phyloP scores from a whole-genome alignment of 2,329 filamentous ascomycete species.

The Trematosphaeria pertusa region DNA sequence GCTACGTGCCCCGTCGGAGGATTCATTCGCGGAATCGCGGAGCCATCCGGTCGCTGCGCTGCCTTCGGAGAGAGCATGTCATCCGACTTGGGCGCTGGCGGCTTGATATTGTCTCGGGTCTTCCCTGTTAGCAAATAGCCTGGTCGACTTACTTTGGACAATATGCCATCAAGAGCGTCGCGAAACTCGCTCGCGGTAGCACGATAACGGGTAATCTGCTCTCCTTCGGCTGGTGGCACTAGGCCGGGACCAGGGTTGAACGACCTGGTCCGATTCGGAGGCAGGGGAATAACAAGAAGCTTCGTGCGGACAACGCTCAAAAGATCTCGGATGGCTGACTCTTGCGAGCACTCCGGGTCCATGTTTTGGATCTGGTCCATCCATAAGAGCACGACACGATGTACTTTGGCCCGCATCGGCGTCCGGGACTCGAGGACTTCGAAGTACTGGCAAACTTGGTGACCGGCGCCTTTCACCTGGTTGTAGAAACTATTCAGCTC shows the following conservation, averaged over 20 bases:
- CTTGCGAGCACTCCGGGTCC: conserved; percentile 7
- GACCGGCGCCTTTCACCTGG: background rate
- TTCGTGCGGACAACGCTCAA: conserved; percentile 12
- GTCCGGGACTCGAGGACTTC: background rate
- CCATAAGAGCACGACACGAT: conserved; percentile 11
- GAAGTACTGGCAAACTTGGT: conserved; percentile 11
- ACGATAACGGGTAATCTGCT: conserved; percentile 12
- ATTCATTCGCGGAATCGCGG: no score
- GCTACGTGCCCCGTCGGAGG: no score
- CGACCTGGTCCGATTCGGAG: conserved; percentile 8
- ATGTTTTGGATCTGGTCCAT: conserved; percentile 10
- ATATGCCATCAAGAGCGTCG: conserved; percentile 14
- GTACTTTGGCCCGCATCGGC: background rate
- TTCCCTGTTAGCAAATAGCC: conserved; percentile 12
- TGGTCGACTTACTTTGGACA: background rate
- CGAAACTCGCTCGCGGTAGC: conserved; percentile 19
- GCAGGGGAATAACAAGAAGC: conserved; percentile 14
- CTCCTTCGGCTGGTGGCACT: conserved; percentile 1
- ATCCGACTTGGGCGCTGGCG: conserved; percentile 1
- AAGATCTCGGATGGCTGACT: conserved; percentile 13
- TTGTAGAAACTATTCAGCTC: background rate
- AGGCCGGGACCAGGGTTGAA: background rate
- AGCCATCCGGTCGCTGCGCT: no score
- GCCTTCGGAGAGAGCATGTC: no score
- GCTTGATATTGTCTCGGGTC: conserved; percentile 5